phyloP scores from a whole-genome alignment of 129 eudicot genomes.

The Flaveria bidentis region DNA sequence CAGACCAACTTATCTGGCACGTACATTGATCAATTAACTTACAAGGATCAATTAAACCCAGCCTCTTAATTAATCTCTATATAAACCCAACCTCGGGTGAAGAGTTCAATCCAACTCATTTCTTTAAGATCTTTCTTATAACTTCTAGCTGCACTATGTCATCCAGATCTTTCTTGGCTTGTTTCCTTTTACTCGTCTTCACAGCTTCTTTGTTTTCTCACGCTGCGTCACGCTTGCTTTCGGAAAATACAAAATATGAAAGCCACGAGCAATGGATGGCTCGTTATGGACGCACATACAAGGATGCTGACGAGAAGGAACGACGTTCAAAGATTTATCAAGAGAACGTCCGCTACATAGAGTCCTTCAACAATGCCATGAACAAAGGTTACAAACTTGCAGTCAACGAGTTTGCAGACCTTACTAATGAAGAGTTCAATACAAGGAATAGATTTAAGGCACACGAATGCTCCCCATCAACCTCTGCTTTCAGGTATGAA shows the following conservation, averaged over 20 bases:
- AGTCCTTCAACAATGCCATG: conserved; percentile 38
- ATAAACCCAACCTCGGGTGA: conserved; percentile 8
- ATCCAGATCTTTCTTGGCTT: conserved; percentile 11
- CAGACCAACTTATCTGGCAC: background rate
- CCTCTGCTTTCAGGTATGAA: conserved; percentile 31
- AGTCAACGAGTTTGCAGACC: conserved; percentile 41
- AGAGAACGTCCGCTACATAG: conserved; percentile 35
- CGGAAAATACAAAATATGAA: conserved; percentile 17
- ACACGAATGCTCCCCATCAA: conserved; percentile 24
- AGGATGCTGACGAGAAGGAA: conserved; percentile 34
- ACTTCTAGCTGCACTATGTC: conserved; percentile 17
- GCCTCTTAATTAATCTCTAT: background rate
- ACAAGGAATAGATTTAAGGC: conserved; percentile 30
- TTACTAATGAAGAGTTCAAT: conserved; percentile 42
- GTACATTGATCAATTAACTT: background rate
- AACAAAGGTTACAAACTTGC: conserved; percentile 33
- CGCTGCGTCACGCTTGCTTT: conserved; percentile 27
- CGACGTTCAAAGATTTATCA: conserved; percentile 31
- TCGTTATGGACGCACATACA: conserved; percentile 37
- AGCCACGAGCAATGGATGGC: conserved; percentile 45
- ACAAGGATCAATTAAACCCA: background rate
- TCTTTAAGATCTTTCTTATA: conserved; percentile 33
- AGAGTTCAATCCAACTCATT: conserved; percentile 14
- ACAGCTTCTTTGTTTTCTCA: conserved; percentile 27
- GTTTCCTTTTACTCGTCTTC: conserved; percentile 26